phyloP scores from a whole-genome alignment of 1,284 basidiomycete species.

The Fereydounia khargensis region DNA sequence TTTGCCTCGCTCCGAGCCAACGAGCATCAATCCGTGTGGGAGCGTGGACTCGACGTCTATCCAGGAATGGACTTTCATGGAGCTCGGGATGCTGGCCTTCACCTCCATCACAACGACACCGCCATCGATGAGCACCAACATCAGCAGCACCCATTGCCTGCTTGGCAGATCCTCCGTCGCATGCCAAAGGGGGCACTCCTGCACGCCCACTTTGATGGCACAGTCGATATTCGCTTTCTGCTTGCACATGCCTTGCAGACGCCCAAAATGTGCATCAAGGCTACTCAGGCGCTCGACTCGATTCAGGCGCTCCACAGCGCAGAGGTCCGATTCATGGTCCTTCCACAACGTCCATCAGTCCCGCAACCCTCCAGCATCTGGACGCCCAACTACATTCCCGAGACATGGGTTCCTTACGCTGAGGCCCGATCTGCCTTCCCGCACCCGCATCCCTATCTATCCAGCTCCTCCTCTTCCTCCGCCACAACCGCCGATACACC shows the following conservation, averaged over 20 bases:
- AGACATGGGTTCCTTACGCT: constrained; percentile 30
- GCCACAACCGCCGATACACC: background rate
- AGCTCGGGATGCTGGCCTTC: constrained; percentile 15
- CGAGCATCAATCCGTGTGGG: constrained; percentile 17
- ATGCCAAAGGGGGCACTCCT: constrained; percentile 44
- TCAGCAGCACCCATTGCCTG: background rate
- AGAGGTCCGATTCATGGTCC: constrained; percentile 19
- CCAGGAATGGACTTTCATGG: constrained; percentile 30
- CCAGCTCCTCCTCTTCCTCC: too few species aligned
- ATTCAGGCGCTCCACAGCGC: constrained; percentile 18
- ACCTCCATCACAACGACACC: constrained; percentile 3
- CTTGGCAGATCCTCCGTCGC: constrained; percentile 11
- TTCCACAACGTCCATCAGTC: too few species aligned
- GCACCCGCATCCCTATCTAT: constrained; percentile 20
- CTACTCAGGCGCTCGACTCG: constrained; percentile 13
- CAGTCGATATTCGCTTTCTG: constrained; percentile 34
- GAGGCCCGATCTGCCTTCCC: constrained; percentile 22
- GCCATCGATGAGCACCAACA: background rate
- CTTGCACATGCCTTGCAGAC: constrained; percentile 16
- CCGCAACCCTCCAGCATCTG: constrained; percentile 31
- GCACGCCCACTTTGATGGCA: constrained; percentile 49
- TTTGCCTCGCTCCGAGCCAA: constrained; percentile 10
- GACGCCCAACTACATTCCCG: constrained; percentile 17
- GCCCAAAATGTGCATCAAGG: constrained; percentile 26
- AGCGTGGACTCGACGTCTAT: constrained; percentile 15